Evolutionary conservation across 371 early-diverging fungal genomes (phyloP).

Genomic region (Mortierella sp.): DNA sequence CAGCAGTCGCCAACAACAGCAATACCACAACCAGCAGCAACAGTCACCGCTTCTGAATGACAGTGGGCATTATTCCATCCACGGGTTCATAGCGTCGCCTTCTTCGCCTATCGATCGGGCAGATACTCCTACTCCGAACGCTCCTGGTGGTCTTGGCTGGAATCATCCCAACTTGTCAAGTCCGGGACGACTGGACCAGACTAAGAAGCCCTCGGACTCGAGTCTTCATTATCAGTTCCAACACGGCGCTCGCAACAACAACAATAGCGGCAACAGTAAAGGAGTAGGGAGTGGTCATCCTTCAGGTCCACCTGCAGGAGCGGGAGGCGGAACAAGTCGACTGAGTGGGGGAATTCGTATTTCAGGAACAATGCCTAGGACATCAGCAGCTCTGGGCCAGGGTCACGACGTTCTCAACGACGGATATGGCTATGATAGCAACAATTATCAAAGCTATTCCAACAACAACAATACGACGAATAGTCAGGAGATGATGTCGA

Average conservation of each 20-base stretch:
- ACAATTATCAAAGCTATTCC: not conserved
- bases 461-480: conserved; percentile 15
- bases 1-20: not conserved
- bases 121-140: conserved; percentile 19
- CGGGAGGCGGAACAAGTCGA: not conserved
- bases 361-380: conserved; percentile 5
- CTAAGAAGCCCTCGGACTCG: conserved; percentile 33
- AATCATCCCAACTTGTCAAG: conserved; percentile 45
- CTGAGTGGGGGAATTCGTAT: conserved; percentile 1
- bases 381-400: not conserved
- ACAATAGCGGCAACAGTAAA: conserved; percentile 2
- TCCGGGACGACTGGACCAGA: conserved; percentile 44
- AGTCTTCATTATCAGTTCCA: conserved; percentile 38
- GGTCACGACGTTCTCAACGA: not conserved
- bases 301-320: conserved; percentile 1
- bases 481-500: conserved; percentile 23
- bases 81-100: conserved; percentile 28
- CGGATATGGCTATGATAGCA: not conserved
- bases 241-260: conserved; percentile 12
- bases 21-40: conserved; percentile 11
- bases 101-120: conserved; percentile 19
- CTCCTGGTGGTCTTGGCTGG: conserved; percentile 12
- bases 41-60: conserved; percentile 30
- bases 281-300: not conserved
- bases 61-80: conserved; percentile 49